These are phyloP conservation scores for Phialophora tarda DNA, from an alignment of 2,329 filamentous ascomycete species.

Conservation along the genomic window DNA sequence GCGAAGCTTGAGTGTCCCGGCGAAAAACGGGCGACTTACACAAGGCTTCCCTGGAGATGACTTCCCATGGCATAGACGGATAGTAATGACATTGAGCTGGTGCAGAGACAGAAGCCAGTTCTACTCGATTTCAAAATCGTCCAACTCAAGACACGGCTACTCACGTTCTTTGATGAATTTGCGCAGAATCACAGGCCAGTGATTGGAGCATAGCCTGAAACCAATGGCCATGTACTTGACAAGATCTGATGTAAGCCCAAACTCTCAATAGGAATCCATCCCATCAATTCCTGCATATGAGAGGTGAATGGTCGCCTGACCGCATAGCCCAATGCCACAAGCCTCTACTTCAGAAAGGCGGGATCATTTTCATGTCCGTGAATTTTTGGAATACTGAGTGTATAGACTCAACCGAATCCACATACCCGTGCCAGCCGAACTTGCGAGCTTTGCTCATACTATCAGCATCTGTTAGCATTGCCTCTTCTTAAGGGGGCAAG, in stretches of 20 bases:
- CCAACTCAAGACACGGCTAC: background rate
- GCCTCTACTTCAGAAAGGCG: slow-evolving; percentile 33
- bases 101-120: no score
- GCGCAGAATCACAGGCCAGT: background rate
- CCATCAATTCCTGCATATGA: background rate
- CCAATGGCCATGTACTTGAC: slow-evolving; percentile 2
- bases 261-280: background rate
- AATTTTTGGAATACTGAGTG: slow-evolving; percentile 52
- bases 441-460: slow-evolving; percentile 55
- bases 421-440: slow-evolving; percentile 55
- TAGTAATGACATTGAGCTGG: no score
- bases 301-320: background rate
- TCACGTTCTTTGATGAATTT: background rate
- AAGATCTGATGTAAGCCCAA: slow-evolving; percentile 2
- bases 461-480: slow-evolving; percentile 18
- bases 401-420: slow-evolving; percentile 54
- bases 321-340: slow-evolving; percentile 3
- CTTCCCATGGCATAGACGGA: background rate
- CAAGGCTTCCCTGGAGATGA: no score
- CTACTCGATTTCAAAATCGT: no score
- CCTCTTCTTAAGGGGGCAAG: background rate
- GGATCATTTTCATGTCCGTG: slow-evolving; percentile 52
- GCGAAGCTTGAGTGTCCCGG: slow-evolving; percentile 22
- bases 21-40: no score
- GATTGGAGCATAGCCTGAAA: no score